Conservation (phyloP, 83 land plant genomes). For the Diphasiastrum complanatum region DNA sequence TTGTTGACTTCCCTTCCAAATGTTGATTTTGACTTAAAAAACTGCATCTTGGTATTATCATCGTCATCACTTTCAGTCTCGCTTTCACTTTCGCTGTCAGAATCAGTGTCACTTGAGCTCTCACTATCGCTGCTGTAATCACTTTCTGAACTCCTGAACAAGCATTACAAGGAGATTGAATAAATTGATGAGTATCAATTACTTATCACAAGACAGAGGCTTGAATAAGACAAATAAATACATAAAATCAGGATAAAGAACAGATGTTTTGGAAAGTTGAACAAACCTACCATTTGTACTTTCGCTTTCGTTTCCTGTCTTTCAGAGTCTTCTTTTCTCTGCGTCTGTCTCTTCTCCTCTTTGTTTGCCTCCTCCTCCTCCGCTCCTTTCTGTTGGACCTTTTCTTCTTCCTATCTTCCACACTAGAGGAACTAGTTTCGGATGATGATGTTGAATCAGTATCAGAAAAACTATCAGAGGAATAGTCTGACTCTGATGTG, state of each 20-base stretch:
- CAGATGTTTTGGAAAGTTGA: no score
- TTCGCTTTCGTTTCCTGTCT: constrained; percentile 12
- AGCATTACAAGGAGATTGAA: no score
- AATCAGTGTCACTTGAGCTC: background rate
- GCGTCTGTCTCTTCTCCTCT: constrained; percentile 53
- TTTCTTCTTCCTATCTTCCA: constrained; percentile 61
- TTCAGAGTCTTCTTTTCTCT: constrained; percentile 48
- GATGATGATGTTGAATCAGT: constrained; percentile 44
- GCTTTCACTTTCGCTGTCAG: constrained; percentile 22
- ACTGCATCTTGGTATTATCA: constrained; percentile 34
- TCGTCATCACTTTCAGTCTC: constrained; percentile 42
- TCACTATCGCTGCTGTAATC: constrained; percentile 16
- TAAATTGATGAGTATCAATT: no score
- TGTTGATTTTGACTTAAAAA: constrained; percentile 35
- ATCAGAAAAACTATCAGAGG: constrained; percentile 58
- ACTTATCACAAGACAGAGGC: constrained; percentile 5
- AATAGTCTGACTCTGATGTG: constrained; percentile 56
- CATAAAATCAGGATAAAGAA: no score
- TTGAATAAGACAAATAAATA: background rate
- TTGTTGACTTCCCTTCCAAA: constrained; percentile 28
- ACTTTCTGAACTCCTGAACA: constrained; percentile 62
- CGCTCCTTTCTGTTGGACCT: constrained; percentile 52
- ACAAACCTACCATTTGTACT: constrained; percentile 14
- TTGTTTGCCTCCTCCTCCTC: constrained; percentile 44
- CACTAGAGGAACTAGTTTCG: constrained; percentile 53